These are phyloP conservation scores for Fragaria ananassa DNA, from an alignment of 306 rosid genomes.

Conservation along the genomic window DNA sequence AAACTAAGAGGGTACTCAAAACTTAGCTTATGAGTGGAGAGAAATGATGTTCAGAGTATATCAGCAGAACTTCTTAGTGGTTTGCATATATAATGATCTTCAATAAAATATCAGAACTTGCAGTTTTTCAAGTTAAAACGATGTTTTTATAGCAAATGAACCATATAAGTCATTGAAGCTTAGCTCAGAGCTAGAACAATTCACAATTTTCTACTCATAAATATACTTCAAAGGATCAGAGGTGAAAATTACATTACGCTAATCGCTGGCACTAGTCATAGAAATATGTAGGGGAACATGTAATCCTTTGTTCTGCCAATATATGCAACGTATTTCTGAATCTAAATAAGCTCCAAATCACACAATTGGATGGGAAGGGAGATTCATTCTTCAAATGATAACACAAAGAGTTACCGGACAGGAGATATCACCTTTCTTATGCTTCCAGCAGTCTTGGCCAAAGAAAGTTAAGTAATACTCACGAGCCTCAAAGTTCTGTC, in stretches of 20 bases:
- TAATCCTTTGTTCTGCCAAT: neutral
- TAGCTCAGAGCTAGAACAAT: conserved; percentile 1
- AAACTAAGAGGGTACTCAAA: conserved; percentile 10
- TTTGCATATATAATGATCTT: neutral
- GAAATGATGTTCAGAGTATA: neutral
- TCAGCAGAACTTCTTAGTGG: neutral
- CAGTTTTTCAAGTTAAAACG: neutral
- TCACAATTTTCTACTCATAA: neutral
- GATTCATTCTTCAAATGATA: neutral
- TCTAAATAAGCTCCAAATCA: neutral
- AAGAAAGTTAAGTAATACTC: neutral
- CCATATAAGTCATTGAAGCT: neutral
- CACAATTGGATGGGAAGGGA: neutral
- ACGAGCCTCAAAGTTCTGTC: conserved; percentile 55
- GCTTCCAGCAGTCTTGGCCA: neutral
- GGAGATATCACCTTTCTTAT: conserved; percentile 10
- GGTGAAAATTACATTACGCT: neutral
- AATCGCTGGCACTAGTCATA: neutral
- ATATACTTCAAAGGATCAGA: neutral
- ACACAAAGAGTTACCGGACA: neutral
- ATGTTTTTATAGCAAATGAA: neutral
- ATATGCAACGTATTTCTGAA: neutral
- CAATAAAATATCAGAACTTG: neutral
- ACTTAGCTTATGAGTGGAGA: neutral
- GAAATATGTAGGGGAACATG: neutral